Base-by-base conservation (phyloP, 352 stramenopile genomes). In the Pythium dissotocum region DNA sequence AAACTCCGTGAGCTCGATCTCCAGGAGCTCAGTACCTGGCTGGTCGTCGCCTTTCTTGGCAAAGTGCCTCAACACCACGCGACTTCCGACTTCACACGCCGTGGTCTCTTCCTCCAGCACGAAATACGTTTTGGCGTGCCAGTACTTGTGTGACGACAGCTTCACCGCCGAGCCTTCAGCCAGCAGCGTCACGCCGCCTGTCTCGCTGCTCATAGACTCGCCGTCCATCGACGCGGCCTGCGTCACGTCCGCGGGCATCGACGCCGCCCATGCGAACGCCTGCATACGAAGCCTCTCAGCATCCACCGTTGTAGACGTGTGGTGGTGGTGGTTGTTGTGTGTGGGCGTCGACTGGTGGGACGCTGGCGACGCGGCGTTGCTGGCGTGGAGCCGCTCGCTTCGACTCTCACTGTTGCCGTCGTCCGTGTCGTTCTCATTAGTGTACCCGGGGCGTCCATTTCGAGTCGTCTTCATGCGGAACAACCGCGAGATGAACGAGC, bases 71-170 rank as follows among this genome's bases (percentile, higher is more conserved):
- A 93, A 58, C 35, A 69, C 76, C 57, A 91, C 66, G 64, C 52
- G 66, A 33, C 49, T 56, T 13, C 49, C 52, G 51, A 55, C 14
- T 44, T 59, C 53, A 10, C 40, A 44, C 8, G 35, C 35, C 18
- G 52, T 51, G 7, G 26, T 54, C 35, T 63, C 55, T 57, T 87
- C 71, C 40, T 82, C 80, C 59, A 93, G 61, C 33, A 88, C 73
- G 58, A 89, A 91, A 57, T 88, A 91, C 7, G 52, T 77, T 61
- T 82, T 87, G 10, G 71, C 79, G 58, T 80, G 77, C 80, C 82
- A 88, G 48, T 85, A 90, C 58, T 82, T 80, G 63, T 78, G 78
- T 63, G 73, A 61, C 28, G 77, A 67, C 26, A 93, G 69, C 59
- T 85, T 77, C 5, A 80, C 87, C 24, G 89, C 69, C 40, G 76